These are phyloP conservation scores for Diddensiella santjacobensis DNA, from an alignment of 805 yeast genomes.

Conservation along the genomic window DNA sequence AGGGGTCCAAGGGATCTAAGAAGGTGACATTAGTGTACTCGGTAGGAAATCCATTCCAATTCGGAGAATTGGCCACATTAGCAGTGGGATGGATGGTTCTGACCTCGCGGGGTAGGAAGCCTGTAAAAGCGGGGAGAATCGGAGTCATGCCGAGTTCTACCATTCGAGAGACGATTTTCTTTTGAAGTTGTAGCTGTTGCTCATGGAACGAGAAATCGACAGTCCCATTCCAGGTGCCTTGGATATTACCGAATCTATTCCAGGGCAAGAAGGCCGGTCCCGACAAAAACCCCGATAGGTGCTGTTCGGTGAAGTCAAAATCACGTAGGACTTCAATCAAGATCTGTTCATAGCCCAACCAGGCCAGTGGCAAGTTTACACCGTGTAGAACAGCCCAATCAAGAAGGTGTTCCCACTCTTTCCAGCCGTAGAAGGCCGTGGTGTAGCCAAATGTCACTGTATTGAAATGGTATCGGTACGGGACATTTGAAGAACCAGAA, in stretches of 20 bases:
- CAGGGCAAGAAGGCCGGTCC: constrained; percentile 17
- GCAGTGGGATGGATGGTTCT: constrained; percentile 12
- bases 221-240: constrained; percentile 17
- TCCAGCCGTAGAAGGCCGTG: constrained; percentile 16
- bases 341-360: constrained; percentile 19
- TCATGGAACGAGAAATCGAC: constrained; percentile 7
- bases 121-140: constrained; percentile 19
- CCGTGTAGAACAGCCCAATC: constrained; percentile 18
- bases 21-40: constrained; percentile 14
- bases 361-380: constrained; percentile 16
- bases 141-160: constrained; percentile 18
- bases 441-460: constrained; percentile 20
- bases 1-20: constrained; percentile 17
- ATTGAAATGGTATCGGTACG: constrained; percentile 17
- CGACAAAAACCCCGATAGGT: constrained; percentile 12
- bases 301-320: constrained; percentile 11
- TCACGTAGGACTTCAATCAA: constrained; percentile 10
- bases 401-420: constrained; percentile 18
- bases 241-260: constrained; percentile 20
- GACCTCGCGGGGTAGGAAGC: constrained; percentile 13
- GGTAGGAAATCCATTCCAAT: constrained; percentile 15
- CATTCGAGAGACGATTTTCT: constrained; percentile 14
- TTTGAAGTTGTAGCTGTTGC: constrained; percentile 10
- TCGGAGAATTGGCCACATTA: constrained; percentile 6
- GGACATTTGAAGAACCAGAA: constrained; percentile 11